phyloP scores from a whole-genome alignment of 1,139 yeast species.

The Diutina ranongensis region DNA sequence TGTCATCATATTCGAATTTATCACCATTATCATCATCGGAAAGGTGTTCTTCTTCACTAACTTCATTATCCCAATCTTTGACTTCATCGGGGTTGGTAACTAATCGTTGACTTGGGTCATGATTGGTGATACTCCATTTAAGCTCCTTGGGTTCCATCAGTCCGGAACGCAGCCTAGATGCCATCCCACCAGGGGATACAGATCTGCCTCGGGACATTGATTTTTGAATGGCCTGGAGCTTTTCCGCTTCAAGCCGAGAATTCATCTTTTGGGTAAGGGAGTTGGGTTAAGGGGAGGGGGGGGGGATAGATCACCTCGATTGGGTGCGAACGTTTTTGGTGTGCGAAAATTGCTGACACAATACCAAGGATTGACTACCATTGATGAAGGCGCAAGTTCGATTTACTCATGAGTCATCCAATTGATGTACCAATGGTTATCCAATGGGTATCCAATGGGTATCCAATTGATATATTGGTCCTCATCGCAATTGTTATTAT shows the following conservation, averaged over 20 bases:
- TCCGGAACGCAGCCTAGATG: conserved; percentile 21
- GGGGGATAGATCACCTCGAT: neutral
- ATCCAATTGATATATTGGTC: too few species aligned
- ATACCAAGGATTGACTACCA: neutral
- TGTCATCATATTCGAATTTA: conserved; percentile 50
- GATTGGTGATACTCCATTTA: conserved; percentile 38
- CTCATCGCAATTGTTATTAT: too few species aligned
- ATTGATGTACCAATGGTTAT: too few species aligned
- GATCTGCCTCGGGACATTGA: conserved; percentile 32
- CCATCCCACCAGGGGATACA: conserved; percentile 22
- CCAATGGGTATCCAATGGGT: too few species aligned
- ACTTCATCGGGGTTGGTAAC: conserved; percentile 10
- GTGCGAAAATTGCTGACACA: neutral
- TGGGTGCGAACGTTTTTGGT: neutral
- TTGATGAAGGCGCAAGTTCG: too few species aligned
- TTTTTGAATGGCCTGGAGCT: conserved; percentile 29
- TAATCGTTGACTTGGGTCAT: conserved; percentile 52
- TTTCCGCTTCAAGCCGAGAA: conserved; percentile 30
- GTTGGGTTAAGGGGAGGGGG: neutral
- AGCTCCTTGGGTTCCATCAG: conserved; percentile 31
- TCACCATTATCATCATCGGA: conserved; percentile 48
- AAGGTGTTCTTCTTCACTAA: conserved; percentile 57
- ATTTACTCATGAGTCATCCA: too few species aligned
- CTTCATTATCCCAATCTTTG: conserved; percentile 27
- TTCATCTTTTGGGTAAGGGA: neutral